phyloP scores from a whole-genome alignment of 257 asterid genomes.

The Oldenlandia corymbosa region DNA sequence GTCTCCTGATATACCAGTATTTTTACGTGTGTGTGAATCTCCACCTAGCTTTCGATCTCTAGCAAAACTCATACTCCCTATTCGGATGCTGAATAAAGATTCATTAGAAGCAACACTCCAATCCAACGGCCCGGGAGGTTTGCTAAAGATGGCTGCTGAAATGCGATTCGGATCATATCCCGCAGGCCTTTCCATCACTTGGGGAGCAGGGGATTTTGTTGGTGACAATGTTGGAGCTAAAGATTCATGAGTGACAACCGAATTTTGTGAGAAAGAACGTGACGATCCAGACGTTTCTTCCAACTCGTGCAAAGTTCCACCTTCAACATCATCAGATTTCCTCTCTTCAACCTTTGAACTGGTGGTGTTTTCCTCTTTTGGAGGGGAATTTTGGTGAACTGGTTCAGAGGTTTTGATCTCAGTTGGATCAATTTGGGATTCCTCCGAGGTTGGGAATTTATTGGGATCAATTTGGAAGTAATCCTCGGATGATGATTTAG shows the following conservation, averaged over 20 bases:
- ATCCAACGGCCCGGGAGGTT: slow-evolving; percentile 22
- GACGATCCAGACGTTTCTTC: slow-evolving; percentile 27
- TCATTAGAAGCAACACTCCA: slow-evolving; percentile 83
- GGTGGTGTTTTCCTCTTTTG: slow-evolving; percentile 9
- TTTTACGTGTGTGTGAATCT: slow-evolving; percentile 23
- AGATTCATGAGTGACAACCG: slow-evolving; percentile 34
- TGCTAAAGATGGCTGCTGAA: slow-evolving; percentile 33
- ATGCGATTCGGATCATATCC: slow-evolving; percentile 37
- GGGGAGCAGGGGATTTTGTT: slow-evolving; percentile 43
- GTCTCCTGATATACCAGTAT: slow-evolving; percentile 17
- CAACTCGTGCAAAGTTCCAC: slow-evolving; percentile 21
- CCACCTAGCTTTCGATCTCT: slow-evolving; percentile 34
- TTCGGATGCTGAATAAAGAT: slow-evolving; percentile 72
- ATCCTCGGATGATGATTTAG: slow-evolving; percentile 21
- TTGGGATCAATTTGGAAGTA: slow-evolving; percentile 26
- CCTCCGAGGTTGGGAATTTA: slow-evolving; percentile 19
- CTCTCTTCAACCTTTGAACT: slow-evolving; percentile 11
- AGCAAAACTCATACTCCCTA: slow-evolving; percentile 52
- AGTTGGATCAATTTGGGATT: slow-evolving; percentile 26
- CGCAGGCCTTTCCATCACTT: slow-evolving; percentile 40
- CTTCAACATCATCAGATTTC: slow-evolving; percentile 17
- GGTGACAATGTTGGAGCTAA: slow-evolving; percentile 17
- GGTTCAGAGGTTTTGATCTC: slow-evolving; percentile 22
- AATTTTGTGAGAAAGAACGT: slow-evolving; percentile 27
- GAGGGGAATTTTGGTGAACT: slow-evolving; percentile 13